These are phyloP conservation scores for Spiromastix sp. DNA, from an alignment of 2,329 filamentous ascomycete species.

Conservation along the genomic window DNA sequence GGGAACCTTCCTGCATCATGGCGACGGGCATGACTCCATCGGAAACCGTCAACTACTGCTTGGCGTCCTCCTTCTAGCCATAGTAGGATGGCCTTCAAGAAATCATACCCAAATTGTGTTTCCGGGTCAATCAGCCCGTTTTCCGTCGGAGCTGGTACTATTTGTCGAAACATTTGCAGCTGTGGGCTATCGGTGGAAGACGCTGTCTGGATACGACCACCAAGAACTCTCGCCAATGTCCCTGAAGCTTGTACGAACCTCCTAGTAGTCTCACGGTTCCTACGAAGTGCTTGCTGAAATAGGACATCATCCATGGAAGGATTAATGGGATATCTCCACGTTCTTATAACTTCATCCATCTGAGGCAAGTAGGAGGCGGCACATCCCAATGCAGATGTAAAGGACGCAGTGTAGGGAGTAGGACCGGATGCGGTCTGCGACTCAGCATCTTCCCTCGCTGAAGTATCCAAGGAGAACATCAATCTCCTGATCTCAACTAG, in stretches of 20 bases:
- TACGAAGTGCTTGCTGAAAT: constrained; percentile 46
- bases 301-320: constrained; percentile 42
- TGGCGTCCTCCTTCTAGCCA: constrained; percentile 52
- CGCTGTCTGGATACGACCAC: constrained; percentile 39
- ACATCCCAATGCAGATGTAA: constrained; percentile 33
- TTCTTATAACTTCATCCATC: constrained; percentile 45
- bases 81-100: constrained; percentile 51
- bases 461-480: constrained; percentile 42
- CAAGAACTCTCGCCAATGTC: constrained; percentile 46
- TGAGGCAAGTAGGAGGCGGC: constrained; percentile 40
- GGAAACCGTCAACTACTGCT: constrained; percentile 47
- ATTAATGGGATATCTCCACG: constrained; percentile 51
- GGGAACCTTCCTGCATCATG: constrained; percentile 39
- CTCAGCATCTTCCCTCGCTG: constrained; percentile 21
- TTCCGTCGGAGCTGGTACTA: constrained; percentile 38
- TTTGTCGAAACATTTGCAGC: constrained; percentile 37
- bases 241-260: constrained; percentile 55
- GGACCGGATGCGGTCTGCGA: constrained; percentile 17
- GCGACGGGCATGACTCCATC: constrained; percentile 31
- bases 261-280: constrained; percentile 45
- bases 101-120: constrained; percentile 53
- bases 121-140: constrained; percentile 27
- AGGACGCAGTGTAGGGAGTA: constrained; percentile 26
- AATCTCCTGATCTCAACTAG: constrained; percentile 44
- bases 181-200: constrained; percentile 27